Evolutionary conservation across 371 early-diverging fungal genomes (phyloP), one percentile per base, ranked within the genome.

Genomic region (Mucor mucedo): DNA sequence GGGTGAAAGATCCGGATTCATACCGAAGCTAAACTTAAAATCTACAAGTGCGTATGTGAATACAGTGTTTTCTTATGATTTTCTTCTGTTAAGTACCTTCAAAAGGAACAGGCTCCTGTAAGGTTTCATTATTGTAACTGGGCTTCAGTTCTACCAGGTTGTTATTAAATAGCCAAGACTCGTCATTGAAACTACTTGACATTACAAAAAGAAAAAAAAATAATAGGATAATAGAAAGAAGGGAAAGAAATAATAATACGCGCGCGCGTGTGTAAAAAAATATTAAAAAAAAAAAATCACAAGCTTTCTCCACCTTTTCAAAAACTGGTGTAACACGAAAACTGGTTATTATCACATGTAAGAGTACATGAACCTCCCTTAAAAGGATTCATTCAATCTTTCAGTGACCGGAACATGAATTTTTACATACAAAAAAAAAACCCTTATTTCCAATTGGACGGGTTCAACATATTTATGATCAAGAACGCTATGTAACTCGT

Each of bases 31-130:
- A 63, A 69, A 69, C 53, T 73, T 57, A 57, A 69, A 73, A 48
- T 70, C 74, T 73, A 39, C 62, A 52, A n/a, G 30, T 35, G 14
- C 21, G 35, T 28, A 29, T 9, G 53, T 44, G 56, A 65, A 32
- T 32, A 55, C 16, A 39, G 45, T 39, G 5, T 30, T 48, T 21
- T 28, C 16, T 10, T 16, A 27, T n/a, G n/a, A n/a, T 28, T 21
- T 21, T 38, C 21, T 35, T 62, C 30, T 39, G 41, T 41, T 16
- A 0, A 13, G 5, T 64, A 73, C 73, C 73, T 64, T 73, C 73
- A 60, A 70, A 73, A n/a, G 73, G 70, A 5, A 65, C 73, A 3
- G 73, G 73, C 11, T 73, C 73, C 59, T 65, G 70, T n/a, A 70
- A 47, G 11, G 42, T 42, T 33, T 63, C 47, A 55, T 48, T 49